These are phyloP conservation scores for Hypoxylon sp. DNA, from an alignment of 2,329 filamentous ascomycete species.

Conservation along the genomic window DNA sequence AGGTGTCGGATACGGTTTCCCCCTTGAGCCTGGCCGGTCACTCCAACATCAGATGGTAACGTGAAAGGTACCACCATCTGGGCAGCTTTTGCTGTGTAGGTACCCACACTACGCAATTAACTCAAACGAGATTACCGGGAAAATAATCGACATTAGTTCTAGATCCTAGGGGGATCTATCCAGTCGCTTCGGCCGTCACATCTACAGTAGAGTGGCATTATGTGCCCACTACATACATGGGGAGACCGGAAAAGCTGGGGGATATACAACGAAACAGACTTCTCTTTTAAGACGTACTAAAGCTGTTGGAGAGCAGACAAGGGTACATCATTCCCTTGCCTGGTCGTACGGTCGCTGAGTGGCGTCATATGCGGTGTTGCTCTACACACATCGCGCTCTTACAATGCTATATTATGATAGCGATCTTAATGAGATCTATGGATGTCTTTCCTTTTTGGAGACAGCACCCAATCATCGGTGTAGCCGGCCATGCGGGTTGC, in stretches of 20 bases:
- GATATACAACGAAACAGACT: constrained; percentile 24
- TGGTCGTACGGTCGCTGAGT: constrained; percentile 40
- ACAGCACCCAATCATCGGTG: constrained; percentile 35
- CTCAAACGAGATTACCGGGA: constrained; percentile 45
- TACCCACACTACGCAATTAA: constrained; percentile 43
- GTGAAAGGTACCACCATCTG: constrained; percentile 20
- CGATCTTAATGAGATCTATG: constrained; percentile 17
- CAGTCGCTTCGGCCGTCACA: constrained; percentile 39
- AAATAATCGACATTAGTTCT: constrained; percentile 41
- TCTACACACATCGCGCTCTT: constrained; percentile 19
- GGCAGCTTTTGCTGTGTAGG: constrained; percentile 30
- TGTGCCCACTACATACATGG: constrained; percentile 28
- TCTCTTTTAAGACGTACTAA: constrained; percentile 19
- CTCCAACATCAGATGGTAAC: constrained; percentile 41
- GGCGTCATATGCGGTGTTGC: constrained; percentile 41
- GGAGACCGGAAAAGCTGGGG: constrained; percentile 41
- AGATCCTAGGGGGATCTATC: constrained; percentile 39
- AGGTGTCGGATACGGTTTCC: constrained; percentile 42
- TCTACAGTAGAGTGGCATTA: constrained; percentile 34
- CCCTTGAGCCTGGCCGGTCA: constrained; percentile 35
- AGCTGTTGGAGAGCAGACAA: constrained; percentile 17
- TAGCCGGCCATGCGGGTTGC: constrained; percentile 43
- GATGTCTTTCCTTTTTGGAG: constrained; percentile 19
- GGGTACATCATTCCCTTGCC: constrained; percentile 30
- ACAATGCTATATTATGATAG: constrained; percentile 24